phyloP scores from a whole-genome alignment of 2,329 filamentous ascomycete species.

The Trichophyton mentagrophytes region DNA sequence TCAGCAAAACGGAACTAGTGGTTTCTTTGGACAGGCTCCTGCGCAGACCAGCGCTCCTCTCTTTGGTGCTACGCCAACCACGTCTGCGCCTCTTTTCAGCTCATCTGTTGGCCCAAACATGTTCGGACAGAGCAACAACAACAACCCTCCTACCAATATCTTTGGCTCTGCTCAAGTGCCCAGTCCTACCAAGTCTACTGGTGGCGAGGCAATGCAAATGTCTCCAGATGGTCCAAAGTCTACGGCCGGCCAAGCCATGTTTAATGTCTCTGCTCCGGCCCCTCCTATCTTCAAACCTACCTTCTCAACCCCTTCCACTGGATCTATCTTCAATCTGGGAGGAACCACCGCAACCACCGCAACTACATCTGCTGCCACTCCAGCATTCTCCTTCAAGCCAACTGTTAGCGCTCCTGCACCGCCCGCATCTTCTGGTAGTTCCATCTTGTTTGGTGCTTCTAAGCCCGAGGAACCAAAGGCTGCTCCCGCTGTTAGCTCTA shows the following conservation, averaged over 20 bases:
- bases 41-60: not conserved
- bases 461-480: slow-evolving; percentile 5
- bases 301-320: slow-evolving; percentile 4
- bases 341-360: not conserved
- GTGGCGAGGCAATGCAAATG: slow-evolving; percentile 23
- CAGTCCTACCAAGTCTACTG: not conserved
- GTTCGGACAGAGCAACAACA: not conserved
- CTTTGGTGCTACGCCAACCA: slow-evolving; percentile 10
- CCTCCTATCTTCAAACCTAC: slow-evolving; percentile 16
- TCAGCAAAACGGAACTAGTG: slow-evolving; percentile 5
- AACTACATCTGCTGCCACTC: not conserved
- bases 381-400: not conserved
- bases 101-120: slow-evolving; percentile 16
- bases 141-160: slow-evolving; percentile 5
- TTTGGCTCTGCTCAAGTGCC: slow-evolving; percentile 9
- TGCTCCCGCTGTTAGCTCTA: not conserved
- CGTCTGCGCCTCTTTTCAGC: slow-evolving; percentile 17
- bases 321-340: not conserved
- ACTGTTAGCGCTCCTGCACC: not conserved
- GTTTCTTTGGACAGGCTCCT: slow-evolving; percentile 10
- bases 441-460: slow-evolving; percentile 1
- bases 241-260: slow-evolving; percentile 13
- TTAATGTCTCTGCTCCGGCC: slow-evolving; percentile 14
- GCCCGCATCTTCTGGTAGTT: not conserved
- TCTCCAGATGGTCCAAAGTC: slow-evolving; percentile 20